phyloP scores from a whole-genome alignment of 495 filamentous ascomycete genomes.

The Hypoxylon lienhwacheense region DNA sequence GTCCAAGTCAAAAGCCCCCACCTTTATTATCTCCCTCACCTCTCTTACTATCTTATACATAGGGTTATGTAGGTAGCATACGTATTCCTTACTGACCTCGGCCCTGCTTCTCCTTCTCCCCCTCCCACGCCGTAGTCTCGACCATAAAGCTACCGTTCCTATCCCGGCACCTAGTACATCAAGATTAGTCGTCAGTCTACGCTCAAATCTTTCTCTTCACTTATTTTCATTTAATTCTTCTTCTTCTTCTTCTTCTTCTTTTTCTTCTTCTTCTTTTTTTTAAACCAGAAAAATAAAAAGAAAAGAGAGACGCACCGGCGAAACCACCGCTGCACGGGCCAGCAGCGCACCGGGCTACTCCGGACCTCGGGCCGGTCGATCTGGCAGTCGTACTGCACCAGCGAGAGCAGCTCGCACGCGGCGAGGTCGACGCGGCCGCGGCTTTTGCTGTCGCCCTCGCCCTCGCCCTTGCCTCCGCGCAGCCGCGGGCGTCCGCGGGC shows the following conservation, averaged over 20 bases:
- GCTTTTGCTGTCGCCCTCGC: no score
- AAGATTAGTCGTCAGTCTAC: slow-evolving; percentile 28
- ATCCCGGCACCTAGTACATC: slow-evolving; percentile 65
- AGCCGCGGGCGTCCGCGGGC: slow-evolving; percentile 53
- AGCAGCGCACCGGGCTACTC: slow-evolving; percentile 65
- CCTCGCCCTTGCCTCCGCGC: no score
- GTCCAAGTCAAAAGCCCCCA: no score
- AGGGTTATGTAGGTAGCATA: background rate
- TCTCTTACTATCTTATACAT: background rate
- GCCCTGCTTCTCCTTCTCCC: slow-evolving; percentile 15
- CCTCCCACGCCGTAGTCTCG: slow-evolving; percentile 83
- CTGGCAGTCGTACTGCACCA: slow-evolving; percentile 82
- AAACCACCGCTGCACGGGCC: slow-evolving; percentile 76
- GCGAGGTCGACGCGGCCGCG: slow-evolving; percentile 58
- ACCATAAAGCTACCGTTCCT: slow-evolving; percentile 65
- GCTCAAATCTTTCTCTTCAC: no score
- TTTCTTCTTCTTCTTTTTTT: no score
- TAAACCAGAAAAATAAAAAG: slow-evolving; percentile 1
- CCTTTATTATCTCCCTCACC: background rate
- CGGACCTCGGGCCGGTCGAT: slow-evolving; percentile 56
- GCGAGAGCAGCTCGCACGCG: slow-evolving; percentile 70
- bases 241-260: no score
- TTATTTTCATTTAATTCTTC: background rate
- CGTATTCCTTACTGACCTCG: slow-evolving; percentile 4
- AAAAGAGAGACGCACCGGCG: slow-evolving; percentile 58